Evolutionary conservation across 2,329 filamentous ascomycete genomes (phyloP), one percentile per base, ranked within the genome.

Genomic region (Penicillium nordicum): DNA sequence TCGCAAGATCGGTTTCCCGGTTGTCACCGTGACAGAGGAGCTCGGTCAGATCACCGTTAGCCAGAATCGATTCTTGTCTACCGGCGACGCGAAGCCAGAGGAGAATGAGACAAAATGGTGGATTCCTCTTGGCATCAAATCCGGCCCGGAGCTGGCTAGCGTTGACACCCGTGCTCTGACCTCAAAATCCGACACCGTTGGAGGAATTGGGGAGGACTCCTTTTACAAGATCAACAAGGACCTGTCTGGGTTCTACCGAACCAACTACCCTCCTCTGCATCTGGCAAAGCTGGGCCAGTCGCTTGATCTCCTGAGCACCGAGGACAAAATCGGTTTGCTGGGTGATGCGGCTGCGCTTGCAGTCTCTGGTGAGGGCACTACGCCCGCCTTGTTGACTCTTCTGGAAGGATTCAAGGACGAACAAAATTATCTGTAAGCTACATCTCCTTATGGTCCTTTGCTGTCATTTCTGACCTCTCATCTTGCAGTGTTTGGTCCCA

Each of bases 201-300:
- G 83, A 48, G 72, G 69, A 30, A 62, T 79, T 47, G 87, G 88
- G 58, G 79, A 96, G 55, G 84, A 91, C 63, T 82, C 84, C 38
- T 97, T 96, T 74, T 99, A 97, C 79, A 95, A 96, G 78, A 81
- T 99, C 67, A 99, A 99, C 79, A 86, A 88, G 58, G 86, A 93
- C 53, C 89, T 93, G 57, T 92, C 88, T 50, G 93, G 92, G 27
- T 97, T 89, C 76, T 97, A 95, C 78, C 85, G 92, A 59, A 94
- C 93, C 47, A 96, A 96, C 76, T 96, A 97, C 70, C 91, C 94
- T 5, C 86, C 90, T n/a, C 81, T 85, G 61, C 86, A 93, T 46
- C 82, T 99, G 40, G 84, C 84, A 38, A 91, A 91, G 76, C 85
- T 99, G 25, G 89, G 90, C 56, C 83, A 85, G 51, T 86, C 90